Evolutionary conservation across 2,329 filamentous ascomycete genomes (phyloP), one percentile per base, ranked within the genome.

Genomic region (Plenodomus tracheiphilus): DNA sequence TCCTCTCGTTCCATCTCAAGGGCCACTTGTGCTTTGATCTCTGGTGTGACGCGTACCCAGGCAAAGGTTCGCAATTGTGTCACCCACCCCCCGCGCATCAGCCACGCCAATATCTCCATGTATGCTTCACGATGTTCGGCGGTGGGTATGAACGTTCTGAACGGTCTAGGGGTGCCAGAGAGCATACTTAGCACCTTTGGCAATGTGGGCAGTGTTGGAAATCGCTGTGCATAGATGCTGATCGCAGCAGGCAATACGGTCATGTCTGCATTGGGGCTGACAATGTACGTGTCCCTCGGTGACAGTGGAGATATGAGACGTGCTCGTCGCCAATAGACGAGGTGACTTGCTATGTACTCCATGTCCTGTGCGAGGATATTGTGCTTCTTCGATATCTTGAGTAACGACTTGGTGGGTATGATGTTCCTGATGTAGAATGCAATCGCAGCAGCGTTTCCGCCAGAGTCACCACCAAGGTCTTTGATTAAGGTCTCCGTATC

Each of bases 261-360:
- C 62, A 91, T 82, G 62, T 96, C 87, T 53, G 91, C 91, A 68
- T 96, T 95, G 0, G 93, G 92, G 1, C 90, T 95, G 21, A 97
- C 84, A 28, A 97, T 88, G 71, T 97, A 99, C 10, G 87, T 88
- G 68, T 97, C 92, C 40, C 92, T 83, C 37, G 89, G 88, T 65
- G 97, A 91, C 5, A 99, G 82, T 0, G 94, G 94, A 4, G 91
- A 89, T 35, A 97, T 93, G 15, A 93, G 88, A 51, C 95, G 89
- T 39, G 93, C 94, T 48, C 92, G 87, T 19, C 94, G 86, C 92
- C 93, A 97, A 75, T 95, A 96, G 53, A 97, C 91, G 54, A 99
- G 87, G 75, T 97, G 94, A 49, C 90, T 88, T 9, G 92, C 91
- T 54, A 96, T 89, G 60, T 90, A 87, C 55, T 93, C 87, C 54